Conservation (phyloP, 2,329 filamentous ascomycete species). For the Tolypocladium album region DNA sequence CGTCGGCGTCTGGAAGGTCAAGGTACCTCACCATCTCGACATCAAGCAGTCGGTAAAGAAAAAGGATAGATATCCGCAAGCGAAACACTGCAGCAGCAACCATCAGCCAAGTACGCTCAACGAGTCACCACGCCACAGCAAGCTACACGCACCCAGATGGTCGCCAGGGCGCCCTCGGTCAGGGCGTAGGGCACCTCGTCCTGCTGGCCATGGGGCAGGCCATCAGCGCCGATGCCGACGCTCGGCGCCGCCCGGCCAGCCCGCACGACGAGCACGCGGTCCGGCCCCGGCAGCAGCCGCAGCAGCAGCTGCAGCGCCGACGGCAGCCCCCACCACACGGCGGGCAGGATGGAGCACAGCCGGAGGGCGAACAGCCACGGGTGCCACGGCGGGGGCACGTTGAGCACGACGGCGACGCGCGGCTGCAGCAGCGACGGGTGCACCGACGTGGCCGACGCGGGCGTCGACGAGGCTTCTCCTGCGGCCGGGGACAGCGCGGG, state of each 20-base stretch:
- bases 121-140: not conserved
- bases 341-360: constrained; percentile 60
- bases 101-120: not conserved
- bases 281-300: constrained; percentile 39
- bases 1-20: no score
- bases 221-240: not conserved
- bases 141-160: constrained; percentile 54
- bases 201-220: constrained; percentile 6
- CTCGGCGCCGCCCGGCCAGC: constrained; percentile 7
- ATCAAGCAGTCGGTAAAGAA: constrained; percentile 80
- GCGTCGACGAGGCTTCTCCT: not conserved
- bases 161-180: constrained; percentile 60
- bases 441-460: constrained; percentile 5
- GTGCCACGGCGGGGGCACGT: constrained; percentile 63
- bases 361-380: constrained; percentile 62
- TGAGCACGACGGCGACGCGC: constrained; percentile 67
- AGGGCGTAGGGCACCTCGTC: constrained; percentile 27
- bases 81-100: constrained; percentile 48
- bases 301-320: constrained; percentile 59
- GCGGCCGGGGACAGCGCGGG: no score
- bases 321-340: constrained; percentile 60
- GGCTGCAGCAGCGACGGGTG: constrained; percentile 52
- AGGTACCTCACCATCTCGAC: constrained; percentile 56
- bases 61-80: constrained; percentile 68
- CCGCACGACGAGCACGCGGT: constrained; percentile 17